Evolutionary conservation across 1,284 basidiomycete species (phyloP), one percentile per base, ranked within the genome.

Genomic region (Vanrija sp.): DNA sequence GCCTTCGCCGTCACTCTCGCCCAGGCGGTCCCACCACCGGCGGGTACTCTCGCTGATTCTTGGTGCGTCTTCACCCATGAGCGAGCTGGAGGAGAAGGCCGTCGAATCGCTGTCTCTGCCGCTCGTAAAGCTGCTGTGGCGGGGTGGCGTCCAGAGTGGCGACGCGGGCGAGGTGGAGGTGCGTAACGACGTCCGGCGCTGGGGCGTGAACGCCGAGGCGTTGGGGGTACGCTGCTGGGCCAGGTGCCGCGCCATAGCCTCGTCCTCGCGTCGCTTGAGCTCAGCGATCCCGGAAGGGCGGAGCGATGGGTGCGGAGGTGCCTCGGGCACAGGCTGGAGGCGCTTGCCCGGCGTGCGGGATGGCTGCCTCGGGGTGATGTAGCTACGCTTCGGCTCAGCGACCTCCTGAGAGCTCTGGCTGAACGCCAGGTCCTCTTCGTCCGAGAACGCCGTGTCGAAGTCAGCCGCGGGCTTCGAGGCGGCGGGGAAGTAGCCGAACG

Each of bases 271-370:
- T 16, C 50, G 47, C n/a, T 58, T 27, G 5, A 69, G 36, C 49
- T 66, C 69, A 1, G 58, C 53, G 4, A 71, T 53, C 3, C 71
- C 71, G 2, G 64, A 63, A 0, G 64, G 58, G 23, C 66, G 64
- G 1, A 72, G 49, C 9, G 50, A 54, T 0, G 71, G 71, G 52
- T 73, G 71, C 27, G 57, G 60, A 1, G 71, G 71, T 8, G 71
- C 57, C 20, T 59, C 59, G 9, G 71, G 69, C 0, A 71, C 65
- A 9, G 47, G 56, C 12, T 27, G 39, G 15, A 67, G 18, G 3
- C 46, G 41, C 9, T 31, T 20, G 10, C n/a, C 43, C 4, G 37
- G 22, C 3, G 16, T 5, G 37, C 8, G 19, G 7, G 10, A 39
- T 6, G 38, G 18, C 7, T 6, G 31, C 12, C 31, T 12, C n/a